phyloP scores from a whole-genome alignment of 1,284 basidiomycete species.

The Fistulinella cinereoalba region DNA sequence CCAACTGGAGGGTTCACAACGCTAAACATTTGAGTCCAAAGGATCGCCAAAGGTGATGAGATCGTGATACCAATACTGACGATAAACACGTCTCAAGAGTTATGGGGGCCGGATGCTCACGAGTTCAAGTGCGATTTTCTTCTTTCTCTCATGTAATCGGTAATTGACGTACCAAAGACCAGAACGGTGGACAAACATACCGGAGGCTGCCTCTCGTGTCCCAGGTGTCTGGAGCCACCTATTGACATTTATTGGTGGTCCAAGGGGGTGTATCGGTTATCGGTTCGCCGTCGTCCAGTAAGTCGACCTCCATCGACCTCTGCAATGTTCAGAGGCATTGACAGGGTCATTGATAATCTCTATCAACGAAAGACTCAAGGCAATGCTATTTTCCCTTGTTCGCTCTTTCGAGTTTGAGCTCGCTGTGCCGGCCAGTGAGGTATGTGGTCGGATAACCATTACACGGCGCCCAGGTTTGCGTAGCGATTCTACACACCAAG shows the following conservation, averaged over 20 bases:
- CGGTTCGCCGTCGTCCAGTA: slow-evolving; percentile 51
- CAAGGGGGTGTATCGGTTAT: slow-evolving; percentile 65
- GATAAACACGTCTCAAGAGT: slow-evolving; percentile 38
- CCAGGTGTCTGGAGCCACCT: slow-evolving; percentile 60
- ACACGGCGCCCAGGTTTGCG: not conserved
- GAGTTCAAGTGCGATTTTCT: slow-evolving; percentile 23
- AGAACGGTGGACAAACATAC: slow-evolving; percentile 55
- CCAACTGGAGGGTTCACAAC: not conserved
- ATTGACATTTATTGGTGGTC: slow-evolving; percentile 60
- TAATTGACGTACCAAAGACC: slow-evolving; percentile 35
- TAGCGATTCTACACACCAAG: not conserved
- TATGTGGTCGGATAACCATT: not conserved
- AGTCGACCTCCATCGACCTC: slow-evolving; percentile 30
- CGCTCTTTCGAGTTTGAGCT: not conserved
- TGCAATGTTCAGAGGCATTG: not conserved
- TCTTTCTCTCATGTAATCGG: slow-evolving; percentile 1
- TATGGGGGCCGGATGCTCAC: slow-evolving; percentile 48
- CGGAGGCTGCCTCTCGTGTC: slow-evolving; percentile 43
- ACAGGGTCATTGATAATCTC: not conserved
- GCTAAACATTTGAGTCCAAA: slow-evolving; percentile 7
- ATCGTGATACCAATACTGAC: slow-evolving; percentile 39
- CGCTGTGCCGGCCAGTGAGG: not conserved
- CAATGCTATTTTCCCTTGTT: slow-evolving; percentile 36
- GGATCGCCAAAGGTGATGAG: slow-evolving; percentile 37
- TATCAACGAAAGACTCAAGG: slow-evolving; percentile 42